Percentiles rank a stretch among this genome's conserved stretches.
These are phyloP conservation scores for Gaertneriomyces semiglobifer DNA, from an alignment of 192 early-diverging fungal genomes.

Conservation along the genomic window DNA sequence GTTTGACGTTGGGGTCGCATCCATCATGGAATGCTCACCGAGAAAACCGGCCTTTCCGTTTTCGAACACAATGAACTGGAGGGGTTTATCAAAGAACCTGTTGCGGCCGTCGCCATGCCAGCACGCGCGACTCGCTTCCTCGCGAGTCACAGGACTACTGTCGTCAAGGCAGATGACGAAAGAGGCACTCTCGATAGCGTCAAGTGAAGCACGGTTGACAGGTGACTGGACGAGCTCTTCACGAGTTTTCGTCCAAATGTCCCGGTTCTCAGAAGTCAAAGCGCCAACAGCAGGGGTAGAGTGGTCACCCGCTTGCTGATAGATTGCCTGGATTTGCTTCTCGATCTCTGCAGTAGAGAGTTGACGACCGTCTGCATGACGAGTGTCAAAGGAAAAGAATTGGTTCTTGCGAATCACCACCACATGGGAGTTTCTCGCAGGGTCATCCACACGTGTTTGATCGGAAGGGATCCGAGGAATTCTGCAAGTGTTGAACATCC, in stretches of 20 bases:
- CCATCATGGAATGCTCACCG: constrained; percentile 84
- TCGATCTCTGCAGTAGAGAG: constrained; percentile 84
- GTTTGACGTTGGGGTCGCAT: constrained; percentile 86
- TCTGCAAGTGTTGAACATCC: constrained; percentile 95
- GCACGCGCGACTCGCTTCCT: constrained; percentile 78
- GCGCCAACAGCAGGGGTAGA: constrained; percentile 76
- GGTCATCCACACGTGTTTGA: constrained; percentile 68
- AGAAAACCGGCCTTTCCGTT: constrained; percentile 96
- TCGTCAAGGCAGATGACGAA: constrained; percentile 93
- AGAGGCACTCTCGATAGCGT: constrained; percentile 79
- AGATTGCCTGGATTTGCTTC: constrained; percentile 66
- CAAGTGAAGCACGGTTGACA: constrained; percentile 67
- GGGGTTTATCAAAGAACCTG: constrained; percentile 95
- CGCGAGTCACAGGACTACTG: constrained; percentile 78
- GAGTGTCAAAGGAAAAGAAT: constrained; percentile 76
- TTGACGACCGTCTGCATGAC: constrained; percentile 68
- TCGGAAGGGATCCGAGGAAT: constrained; percentile 85
- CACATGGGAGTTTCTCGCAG: constrained; percentile 75
- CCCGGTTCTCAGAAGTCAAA: constrained; percentile 91
- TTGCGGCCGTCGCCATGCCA: constrained; percentile 97
- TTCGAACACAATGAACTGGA: constrained; percentile 95
- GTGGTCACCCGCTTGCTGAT: constrained; percentile 60
- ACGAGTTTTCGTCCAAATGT: constrained; percentile 86
- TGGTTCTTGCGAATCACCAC: constrained; percentile 86
- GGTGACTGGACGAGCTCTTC: constrained; percentile 63